These are phyloP conservation scores for Leccinum barrowsii DNA, from an alignment of 768 basidiomycete genomes.

Conservation along the genomic window DNA sequence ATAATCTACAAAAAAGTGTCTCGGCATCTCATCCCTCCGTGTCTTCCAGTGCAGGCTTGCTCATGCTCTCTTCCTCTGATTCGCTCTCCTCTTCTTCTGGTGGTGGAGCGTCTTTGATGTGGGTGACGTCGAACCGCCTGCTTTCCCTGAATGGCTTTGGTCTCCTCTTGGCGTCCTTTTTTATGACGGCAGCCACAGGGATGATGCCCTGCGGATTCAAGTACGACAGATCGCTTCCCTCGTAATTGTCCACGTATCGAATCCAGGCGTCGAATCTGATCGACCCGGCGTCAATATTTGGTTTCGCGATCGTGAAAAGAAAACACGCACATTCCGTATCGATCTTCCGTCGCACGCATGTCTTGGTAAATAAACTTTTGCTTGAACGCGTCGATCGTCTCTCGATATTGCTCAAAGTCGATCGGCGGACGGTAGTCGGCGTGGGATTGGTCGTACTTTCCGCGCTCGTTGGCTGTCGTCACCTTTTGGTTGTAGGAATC, in stretches of 20 bases:
- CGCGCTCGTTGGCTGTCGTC: conserved; percentile 34
- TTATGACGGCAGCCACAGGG: conserved; percentile 65
- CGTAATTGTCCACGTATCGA: conserved; percentile 67
- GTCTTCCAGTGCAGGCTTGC: conserved; percentile 46
- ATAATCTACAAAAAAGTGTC: not conserved
- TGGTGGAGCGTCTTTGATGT: conserved; percentile 26
- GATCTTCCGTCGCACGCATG: conserved; percentile 83
- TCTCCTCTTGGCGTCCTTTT: conserved; percentile 49
- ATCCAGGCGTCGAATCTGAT: conserved; percentile 84
- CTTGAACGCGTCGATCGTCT: conserved; percentile 79
- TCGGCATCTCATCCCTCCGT: conserved; percentile 39
- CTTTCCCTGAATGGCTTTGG: conserved; percentile 65
- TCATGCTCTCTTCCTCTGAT: conserved; percentile 40
- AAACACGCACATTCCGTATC: conserved; percentile 63
- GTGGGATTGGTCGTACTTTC: conserved; percentile 48
- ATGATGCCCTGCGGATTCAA: conserved; percentile 76
- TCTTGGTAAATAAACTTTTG: conserved; percentile 79
- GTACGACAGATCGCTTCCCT: conserved; percentile 74
- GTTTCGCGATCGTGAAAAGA: not conserved
- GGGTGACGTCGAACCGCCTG: conserved; percentile 63
- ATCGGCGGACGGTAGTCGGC: conserved; percentile 68
- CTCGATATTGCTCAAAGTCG: conserved; percentile 65
- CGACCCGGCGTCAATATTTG: not conserved
- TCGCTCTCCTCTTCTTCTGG: conserved; percentile 41
- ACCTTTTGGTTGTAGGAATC: conserved; percentile 70